Evolutionary conservation across 139 green algal species (phyloP).

Genomic region (Tetradesmus lagerheimii): DNA sequence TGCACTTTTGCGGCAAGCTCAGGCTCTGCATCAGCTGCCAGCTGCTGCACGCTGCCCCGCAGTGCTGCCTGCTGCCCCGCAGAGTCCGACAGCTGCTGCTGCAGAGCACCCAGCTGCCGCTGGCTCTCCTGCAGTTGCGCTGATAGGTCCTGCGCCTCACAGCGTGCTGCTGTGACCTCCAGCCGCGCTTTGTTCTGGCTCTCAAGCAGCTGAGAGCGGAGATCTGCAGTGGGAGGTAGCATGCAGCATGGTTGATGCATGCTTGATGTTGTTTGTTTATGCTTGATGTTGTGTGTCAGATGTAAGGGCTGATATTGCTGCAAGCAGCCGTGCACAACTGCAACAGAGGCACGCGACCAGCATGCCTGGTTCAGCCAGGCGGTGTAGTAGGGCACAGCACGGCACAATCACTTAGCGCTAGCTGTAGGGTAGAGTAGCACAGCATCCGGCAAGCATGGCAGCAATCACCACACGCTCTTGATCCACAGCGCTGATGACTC

Average conservation of each 20-base stretch:
- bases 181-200: background rate
- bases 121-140: background rate
- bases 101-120: background rate
- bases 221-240: background rate
- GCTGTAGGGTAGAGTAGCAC: no score
- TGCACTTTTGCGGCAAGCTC: background rate
- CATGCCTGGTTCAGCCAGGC: no score
- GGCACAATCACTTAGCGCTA: no score
- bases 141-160: background rate
- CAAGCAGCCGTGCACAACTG: no score
- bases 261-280: no score
- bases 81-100: background rate
- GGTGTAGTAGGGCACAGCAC: no score
- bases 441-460: no score
- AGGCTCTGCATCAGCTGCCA: background rate
- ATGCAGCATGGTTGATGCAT: background rate
- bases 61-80: background rate
- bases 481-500: no score
- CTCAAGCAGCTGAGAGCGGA: background rate
- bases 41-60: background rate
- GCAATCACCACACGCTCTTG: no score
- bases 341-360: no score
- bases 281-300: no score
- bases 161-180: constrained; percentile 13
- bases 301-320: no score